Percentiles rank a stretch among this genome's conserved stretches.
phyloP scores from a whole-genome alignment of 495 filamentous ascomycete genomes.

The Neurospora intermedia region DNA sequence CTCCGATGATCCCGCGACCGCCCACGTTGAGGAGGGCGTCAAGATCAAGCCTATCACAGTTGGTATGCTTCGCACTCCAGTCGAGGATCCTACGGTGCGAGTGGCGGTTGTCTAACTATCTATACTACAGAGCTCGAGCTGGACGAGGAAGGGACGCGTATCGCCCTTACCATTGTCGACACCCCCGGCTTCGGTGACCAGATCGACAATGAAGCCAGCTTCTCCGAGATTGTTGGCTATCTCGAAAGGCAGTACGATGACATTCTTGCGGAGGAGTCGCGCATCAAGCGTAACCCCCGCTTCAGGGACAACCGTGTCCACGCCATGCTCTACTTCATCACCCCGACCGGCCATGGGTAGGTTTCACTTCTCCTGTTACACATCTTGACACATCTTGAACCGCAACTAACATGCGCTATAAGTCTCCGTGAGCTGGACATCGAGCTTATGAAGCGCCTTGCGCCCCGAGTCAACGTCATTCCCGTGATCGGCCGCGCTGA shows the following conservation, averaged over 20 bases:
- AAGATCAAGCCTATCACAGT: slow-evolving; percentile 98
- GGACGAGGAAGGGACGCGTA: slow-evolving; percentile 96
- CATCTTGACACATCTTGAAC: no score
- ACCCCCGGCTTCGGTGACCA: slow-evolving; percentile 98
- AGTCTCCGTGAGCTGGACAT: slow-evolving; percentile 98
- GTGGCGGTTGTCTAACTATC: slow-evolving; percentile 9
- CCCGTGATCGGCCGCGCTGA: slow-evolving; percentile 98
- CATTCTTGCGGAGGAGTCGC: slow-evolving; percentile 96
- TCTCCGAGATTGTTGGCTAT: slow-evolving; percentile 93
- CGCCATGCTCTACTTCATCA: slow-evolving; percentile 97
- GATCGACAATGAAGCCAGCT: slow-evolving; percentile 98
- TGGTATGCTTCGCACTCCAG: slow-evolving; percentile 47
- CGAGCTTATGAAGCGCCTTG: slow-evolving; percentile 98
- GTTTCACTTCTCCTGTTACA: slow-evolving; percentile 9
- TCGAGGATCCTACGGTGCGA: no score
- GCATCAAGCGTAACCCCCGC: slow-evolving; percentile 99
- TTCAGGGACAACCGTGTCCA: slow-evolving; percentile 99
- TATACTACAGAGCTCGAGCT: slow-evolving; percentile 68
- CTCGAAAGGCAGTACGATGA: slow-evolving; percentile 99
- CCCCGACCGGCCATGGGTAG: slow-evolving; percentile 92
- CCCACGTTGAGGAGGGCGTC: slow-evolving; percentile 91
- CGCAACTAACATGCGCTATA: slow-evolving; percentile 14
- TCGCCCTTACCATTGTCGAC: slow-evolving; percentile 96
- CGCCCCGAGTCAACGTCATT: slow-evolving; percentile 96
- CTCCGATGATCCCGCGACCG: slow-evolving; percentile 73